These are phyloP conservation scores for Colletotrichum liaoningense DNA, from an alignment of 2,329 filamentous ascomycete genomes.

Conservation along the genomic window DNA sequence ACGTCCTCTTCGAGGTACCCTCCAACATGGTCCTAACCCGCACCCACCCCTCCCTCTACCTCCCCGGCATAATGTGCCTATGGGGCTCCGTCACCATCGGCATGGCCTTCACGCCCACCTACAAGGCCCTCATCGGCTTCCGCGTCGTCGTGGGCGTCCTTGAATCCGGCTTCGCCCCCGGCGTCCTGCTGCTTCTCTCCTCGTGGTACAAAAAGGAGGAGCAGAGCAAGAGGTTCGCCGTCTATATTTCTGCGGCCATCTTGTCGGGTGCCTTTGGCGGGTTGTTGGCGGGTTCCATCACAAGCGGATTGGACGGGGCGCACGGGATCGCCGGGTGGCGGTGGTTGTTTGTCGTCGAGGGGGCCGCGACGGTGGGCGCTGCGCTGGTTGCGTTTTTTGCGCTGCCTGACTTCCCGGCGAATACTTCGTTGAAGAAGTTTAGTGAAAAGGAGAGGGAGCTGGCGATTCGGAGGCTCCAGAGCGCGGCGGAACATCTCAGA, in stretches of 20 bases:
- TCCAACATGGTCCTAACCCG: slow-evolving; percentile 76
- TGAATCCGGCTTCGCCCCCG: slow-evolving; percentile 71
- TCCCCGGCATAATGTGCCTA: slow-evolving; percentile 73
- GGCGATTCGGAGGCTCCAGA: slow-evolving; percentile 70
- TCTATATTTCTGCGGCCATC: slow-evolving; percentile 79
- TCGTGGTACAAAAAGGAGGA: slow-evolving; percentile 70
- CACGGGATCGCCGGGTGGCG: slow-evolving; percentile 60
- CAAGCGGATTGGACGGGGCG: slow-evolving; percentile 63
- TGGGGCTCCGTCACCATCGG: slow-evolving; percentile 46
- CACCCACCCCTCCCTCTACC: slow-evolving; percentile 71
- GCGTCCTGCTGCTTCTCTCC: slow-evolving; percentile 70
- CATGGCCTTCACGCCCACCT: slow-evolving; percentile 44
- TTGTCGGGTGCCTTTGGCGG: slow-evolving; percentile 75
- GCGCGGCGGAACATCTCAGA: slow-evolving; percentile 70
- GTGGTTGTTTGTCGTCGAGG: slow-evolving; percentile 72
- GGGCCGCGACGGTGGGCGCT: slow-evolving; percentile 72
- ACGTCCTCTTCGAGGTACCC: slow-evolving; percentile 72
- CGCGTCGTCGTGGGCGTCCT: slow-evolving; percentile 64
- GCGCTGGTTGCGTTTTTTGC: slow-evolving; percentile 73
- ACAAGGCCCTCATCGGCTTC: slow-evolving; percentile 43
- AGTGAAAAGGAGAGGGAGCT: slow-evolving; percentile 68
- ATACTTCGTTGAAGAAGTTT: slow-evolving; percentile 63
- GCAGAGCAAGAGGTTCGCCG: slow-evolving; percentile 56
- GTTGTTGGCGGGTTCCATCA: slow-evolving; percentile 70
- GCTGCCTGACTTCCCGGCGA: slow-evolving; percentile 77